Conservation (phyloP, 176 grass and related monocot genomes). For the Neostapfia colusana region DNA sequence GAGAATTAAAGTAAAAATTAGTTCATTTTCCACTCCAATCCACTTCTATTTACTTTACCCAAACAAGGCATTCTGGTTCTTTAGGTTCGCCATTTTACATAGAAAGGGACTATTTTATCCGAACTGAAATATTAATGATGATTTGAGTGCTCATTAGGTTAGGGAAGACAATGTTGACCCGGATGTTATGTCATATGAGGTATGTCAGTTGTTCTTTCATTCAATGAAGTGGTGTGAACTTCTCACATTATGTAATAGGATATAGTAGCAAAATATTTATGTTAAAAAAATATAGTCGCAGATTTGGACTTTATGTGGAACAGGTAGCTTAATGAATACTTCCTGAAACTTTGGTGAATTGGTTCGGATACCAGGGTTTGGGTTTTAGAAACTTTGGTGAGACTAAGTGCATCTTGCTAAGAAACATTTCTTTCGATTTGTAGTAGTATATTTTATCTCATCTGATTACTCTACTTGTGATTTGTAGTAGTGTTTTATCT, state of each 20-base stretch:
- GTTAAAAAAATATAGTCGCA: not conserved
- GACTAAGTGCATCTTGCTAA: not conserved
- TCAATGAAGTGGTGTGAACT: not conserved
- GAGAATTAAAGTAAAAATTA: no score
- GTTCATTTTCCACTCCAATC: no score
- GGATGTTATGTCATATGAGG: constrained; percentile 90
- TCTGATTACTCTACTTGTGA: no score
- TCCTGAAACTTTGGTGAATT: constrained; percentile 3
- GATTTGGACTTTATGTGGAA: not conserved
- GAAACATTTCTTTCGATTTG: no score
- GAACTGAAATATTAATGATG: not conserved
- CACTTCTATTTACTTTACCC: no score
- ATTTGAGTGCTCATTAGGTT: constrained; percentile 41
- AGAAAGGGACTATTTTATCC: constrained; percentile 11
- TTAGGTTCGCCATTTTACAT: not conserved
- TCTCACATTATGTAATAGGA: not conserved
- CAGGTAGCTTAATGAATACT: no score
- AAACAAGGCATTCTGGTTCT: constrained; percentile 26
- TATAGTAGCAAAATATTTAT: not conserved
- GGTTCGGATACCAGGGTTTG: no score
- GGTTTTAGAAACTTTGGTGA: no score
- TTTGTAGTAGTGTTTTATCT: no score
- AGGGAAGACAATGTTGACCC: constrained; percentile 64
- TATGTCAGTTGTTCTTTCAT: constrained; percentile 23
- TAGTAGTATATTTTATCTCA: no score